Evolutionary conservation across 1,139 yeast genomes (phyloP).

Genomic region (Zhuliangozyma blackwelliae): DNA sequence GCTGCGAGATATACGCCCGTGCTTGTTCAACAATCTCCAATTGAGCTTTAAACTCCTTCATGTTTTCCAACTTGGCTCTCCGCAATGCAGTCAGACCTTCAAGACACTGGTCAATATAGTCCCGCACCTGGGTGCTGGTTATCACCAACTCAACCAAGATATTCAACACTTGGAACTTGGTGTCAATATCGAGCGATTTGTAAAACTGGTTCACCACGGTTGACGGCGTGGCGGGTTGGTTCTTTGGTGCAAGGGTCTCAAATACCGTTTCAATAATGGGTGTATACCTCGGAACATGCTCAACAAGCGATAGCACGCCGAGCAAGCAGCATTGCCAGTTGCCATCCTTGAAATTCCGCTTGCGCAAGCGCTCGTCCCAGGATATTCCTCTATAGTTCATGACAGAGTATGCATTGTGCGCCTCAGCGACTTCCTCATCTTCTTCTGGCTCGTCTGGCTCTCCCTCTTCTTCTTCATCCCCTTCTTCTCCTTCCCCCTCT

Average conservation of each 20-base stretch:
- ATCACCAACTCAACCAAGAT: slow-evolving; percentile 57
- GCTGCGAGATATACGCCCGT: slow-evolving; percentile 35
- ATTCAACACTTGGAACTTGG: slow-evolving; percentile 49
- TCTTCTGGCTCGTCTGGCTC: slow-evolving; percentile 7
- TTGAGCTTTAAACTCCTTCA: slow-evolving; percentile 53
- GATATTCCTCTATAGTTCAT: slow-evolving; percentile 57
- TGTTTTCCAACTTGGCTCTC: slow-evolving; percentile 63
- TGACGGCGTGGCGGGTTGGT: slow-evolving; percentile 44
- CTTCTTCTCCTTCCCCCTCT: slow-evolving; percentile 24
- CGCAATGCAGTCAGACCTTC: slow-evolving; percentile 62
- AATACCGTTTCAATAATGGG: slow-evolving; percentile 44
- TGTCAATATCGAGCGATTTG: slow-evolving; percentile 40
- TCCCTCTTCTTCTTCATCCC: slow-evolving; percentile 16
- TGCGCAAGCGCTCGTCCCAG: slow-evolving; percentile 77
- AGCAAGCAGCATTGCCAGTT: slow-evolving; percentile 77
- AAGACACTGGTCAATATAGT: slow-evolving; percentile 62
- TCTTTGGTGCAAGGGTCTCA: slow-evolving; percentile 54
- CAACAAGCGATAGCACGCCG: slow-evolving; percentile 64
- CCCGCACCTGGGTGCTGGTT: slow-evolving; percentile 56
- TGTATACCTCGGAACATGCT: slow-evolving; percentile 53
- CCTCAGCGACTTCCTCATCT: slow-evolving; percentile 16
- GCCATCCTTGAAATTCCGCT: slow-evolving; percentile 76
- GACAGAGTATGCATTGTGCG: slow-evolving; percentile 52
- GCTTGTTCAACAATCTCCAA: slow-evolving; percentile 48
- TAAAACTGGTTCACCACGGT: slow-evolving; percentile 52